Percentiles rank a stretch among this genome's conserved stretches.
phyloP scores from a whole-genome alignment of 495 filamentous ascomycete genomes.

The Tuber indicum region DNA sequence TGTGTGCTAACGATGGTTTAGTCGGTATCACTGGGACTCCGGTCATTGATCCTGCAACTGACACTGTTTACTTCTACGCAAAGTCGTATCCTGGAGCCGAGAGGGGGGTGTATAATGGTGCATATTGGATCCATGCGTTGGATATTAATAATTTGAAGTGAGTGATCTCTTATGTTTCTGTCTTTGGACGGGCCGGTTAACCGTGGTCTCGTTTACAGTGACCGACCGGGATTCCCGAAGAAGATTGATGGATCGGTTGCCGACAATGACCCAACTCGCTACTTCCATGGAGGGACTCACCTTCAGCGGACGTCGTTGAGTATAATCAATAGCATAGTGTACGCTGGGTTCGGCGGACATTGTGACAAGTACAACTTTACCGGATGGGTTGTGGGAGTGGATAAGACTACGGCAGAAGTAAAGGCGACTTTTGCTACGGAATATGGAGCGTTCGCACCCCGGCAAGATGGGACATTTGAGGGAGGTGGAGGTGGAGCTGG shows the following conservation, averaged over 20 bases:
- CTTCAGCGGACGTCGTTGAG: constrained; percentile 45
- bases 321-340: constrained; percentile 39
- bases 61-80: constrained; percentile 46
- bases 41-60: constrained; percentile 43
- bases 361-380: constrained; percentile 50
- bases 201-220: constrained; percentile 16
- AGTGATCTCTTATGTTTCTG: constrained; percentile 3
- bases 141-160: constrained; percentile 13
- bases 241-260: constrained; percentile 44
- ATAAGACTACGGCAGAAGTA: constrained; percentile 39
- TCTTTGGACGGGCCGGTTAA: neutral
- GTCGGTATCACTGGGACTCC: constrained; percentile 44
- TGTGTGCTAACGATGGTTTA: neutral
- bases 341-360: constrained; percentile 47
- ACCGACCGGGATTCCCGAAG: constrained; percentile 44
- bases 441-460: constrained; percentile 38
- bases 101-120: constrained; percentile 20
- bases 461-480: constrained; percentile 35
- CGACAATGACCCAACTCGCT: constrained; percentile 45
- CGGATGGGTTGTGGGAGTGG: constrained; percentile 44
- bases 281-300: constrained; percentile 47
- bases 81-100: constrained; percentile 42
- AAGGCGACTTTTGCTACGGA: constrained; percentile 43
- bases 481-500: constrained; percentile 46
- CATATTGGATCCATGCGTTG: constrained; percentile 21